These are phyloP conservation scores for Cubamyces lactineus DNA, from an alignment of 768 basidiomycete species.

Conservation along the genomic window DNA sequence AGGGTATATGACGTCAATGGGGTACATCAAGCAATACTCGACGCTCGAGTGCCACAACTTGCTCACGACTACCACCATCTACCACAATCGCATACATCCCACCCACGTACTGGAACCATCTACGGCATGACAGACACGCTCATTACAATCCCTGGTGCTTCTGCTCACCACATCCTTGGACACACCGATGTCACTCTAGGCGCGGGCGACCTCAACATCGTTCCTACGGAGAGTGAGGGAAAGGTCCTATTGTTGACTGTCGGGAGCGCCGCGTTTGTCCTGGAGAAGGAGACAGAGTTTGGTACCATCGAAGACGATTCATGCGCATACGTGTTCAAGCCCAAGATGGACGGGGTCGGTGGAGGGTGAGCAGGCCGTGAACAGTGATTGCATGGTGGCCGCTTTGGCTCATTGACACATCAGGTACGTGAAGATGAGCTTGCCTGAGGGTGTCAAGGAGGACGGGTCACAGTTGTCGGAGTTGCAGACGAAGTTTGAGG, in stretches of 20 bases:
- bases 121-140: slow-evolving; percentile 8
- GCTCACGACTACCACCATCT: neutral
- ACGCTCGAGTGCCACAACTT: neutral
- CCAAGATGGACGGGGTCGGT: slow-evolving; percentile 27
- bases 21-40: no score
- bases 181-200: slow-evolving; percentile 25
- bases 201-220: slow-evolving; percentile 29
- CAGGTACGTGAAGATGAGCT: slow-evolving; percentile 30
- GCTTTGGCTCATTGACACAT: neutral
- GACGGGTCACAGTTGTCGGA: slow-evolving; percentile 18
- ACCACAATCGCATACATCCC: neutral
- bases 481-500: slow-evolving; percentile 32
- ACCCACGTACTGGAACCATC: no score
- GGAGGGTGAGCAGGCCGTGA: slow-evolving; percentile 18
- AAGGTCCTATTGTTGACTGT: slow-evolving; percentile 20
- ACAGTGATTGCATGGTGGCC: neutral
- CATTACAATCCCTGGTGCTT: slow-evolving; percentile 24
- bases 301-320: slow-evolving; percentile 29
- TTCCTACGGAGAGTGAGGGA: neutral
- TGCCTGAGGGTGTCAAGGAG: slow-evolving; percentile 25
- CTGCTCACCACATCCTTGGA: slow-evolving; percentile 31
- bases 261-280: slow-evolving; percentile 27
- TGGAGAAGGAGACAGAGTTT: slow-evolving; percentile 24
- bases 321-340: slow-evolving; percentile 29
- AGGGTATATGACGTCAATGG: slow-evolving; percentile 2